phyloP scores from a whole-genome alignment of 75 land plant genomes.

The Selaginella tamariscina region DNA sequence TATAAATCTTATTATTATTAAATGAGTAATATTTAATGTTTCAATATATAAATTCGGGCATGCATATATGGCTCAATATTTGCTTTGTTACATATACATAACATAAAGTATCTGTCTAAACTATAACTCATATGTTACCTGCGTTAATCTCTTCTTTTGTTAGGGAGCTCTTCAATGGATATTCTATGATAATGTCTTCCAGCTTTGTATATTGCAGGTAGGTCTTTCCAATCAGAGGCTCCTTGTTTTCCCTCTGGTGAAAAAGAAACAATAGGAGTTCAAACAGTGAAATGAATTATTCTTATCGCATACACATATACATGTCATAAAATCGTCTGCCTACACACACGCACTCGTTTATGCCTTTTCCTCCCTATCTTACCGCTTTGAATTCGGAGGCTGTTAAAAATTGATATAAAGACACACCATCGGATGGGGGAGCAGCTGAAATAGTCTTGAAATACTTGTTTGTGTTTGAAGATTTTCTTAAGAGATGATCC shows the following conservation, averaged over 20 bases:
- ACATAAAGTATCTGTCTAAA: neutral
- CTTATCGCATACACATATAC: no score
- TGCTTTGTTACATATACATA: no score
- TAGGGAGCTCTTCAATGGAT: slow-evolving; percentile 47
- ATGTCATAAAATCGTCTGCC: no score
- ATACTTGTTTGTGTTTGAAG: slow-evolving; percentile 68
- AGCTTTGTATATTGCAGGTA: slow-evolving; percentile 51
- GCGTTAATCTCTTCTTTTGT: slow-evolving; percentile 42
- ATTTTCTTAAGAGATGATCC: slow-evolving; percentile 56
- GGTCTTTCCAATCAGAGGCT: slow-evolving; percentile 66
- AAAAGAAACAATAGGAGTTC: slow-evolving; percentile 5
- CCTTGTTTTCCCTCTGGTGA: slow-evolving; percentile 55
- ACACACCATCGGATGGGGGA: slow-evolving; percentile 25
- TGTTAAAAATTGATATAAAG: slow-evolving; percentile 46
- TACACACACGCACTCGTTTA: no score
- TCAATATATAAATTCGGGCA: no score
- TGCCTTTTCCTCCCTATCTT: no score
- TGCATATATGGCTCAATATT: no score
- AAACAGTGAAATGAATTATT: neutral
- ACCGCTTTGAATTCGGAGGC: slow-evolving; percentile 70
- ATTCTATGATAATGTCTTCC: slow-evolving; percentile 57
- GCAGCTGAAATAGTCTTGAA: slow-evolving; percentile 54
- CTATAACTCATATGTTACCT: slow-evolving; percentile 29
- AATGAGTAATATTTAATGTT: no score
- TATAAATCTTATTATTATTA: no score